These are phyloP conservation scores for Moesziomyces sp. DNA, from an alignment of 1,284 basidiomycete species.

Conservation along the genomic window DNA sequence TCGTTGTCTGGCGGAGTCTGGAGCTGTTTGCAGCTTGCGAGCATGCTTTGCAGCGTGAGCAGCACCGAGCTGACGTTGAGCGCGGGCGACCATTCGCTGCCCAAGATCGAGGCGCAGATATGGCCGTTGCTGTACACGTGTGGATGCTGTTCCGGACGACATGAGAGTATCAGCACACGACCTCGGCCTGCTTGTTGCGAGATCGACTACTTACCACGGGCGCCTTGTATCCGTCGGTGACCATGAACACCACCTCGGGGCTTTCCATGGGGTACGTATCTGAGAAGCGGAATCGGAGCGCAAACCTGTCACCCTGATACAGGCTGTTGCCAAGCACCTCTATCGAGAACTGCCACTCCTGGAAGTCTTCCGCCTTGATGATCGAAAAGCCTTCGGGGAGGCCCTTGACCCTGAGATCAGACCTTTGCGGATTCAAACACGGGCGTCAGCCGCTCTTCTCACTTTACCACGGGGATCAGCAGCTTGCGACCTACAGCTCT, in stretches of 20 bases:
- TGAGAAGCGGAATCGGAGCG: slow-evolving; percentile 62
- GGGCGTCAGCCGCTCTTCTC: background rate
- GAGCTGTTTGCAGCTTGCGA: slow-evolving; percentile 62
- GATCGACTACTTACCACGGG: slow-evolving; percentile 47
- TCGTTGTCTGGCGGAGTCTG: slow-evolving; percentile 63
- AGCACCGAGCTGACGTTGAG: slow-evolving; percentile 61
- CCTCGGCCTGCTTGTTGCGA: background rate
- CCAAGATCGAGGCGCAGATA: slow-evolving; percentile 62
- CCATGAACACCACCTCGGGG: slow-evolving; percentile 64
- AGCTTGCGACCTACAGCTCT: slow-evolving; percentile 41
- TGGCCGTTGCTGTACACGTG: slow-evolving; percentile 64
- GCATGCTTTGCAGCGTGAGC: slow-evolving; percentile 65
- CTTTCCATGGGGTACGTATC: slow-evolving; percentile 64
- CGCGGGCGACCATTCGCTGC: slow-evolving; percentile 64
- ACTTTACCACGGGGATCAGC: background rate
- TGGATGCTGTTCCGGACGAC: slow-evolving; percentile 27
- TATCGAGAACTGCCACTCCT: slow-evolving; percentile 56
- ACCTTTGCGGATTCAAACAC: slow-evolving; percentile 4
- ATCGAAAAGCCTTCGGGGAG: slow-evolving; percentile 47
- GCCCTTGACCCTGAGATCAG: slow-evolving; percentile 48
- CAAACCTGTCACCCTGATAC: slow-evolving; percentile 58
- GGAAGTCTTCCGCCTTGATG: slow-evolving; percentile 54
- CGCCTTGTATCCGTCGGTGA: slow-evolving; percentile 56
- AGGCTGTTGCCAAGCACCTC: slow-evolving; percentile 54
- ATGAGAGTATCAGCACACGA: too few relatives aligned